A percentile compares a stretch with the other conserved stretches of the same genome.
phyloP scores from a whole-genome alignment of 257 asterid genomes.

The Knoxia roxburghii region DNA sequence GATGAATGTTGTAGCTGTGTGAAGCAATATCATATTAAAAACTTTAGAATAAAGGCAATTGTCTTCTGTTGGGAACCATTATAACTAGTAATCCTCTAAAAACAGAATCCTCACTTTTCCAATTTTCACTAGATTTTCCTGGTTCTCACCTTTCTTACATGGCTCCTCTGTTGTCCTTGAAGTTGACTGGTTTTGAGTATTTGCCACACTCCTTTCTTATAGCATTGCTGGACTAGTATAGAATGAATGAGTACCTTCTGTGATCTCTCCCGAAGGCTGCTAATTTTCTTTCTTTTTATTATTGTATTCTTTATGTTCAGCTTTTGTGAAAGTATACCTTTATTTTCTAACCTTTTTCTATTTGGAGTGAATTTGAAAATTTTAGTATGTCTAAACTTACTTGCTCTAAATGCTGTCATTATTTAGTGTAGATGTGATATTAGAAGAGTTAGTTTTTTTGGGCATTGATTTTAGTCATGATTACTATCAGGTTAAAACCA shows the following conservation, averaged over 20 bases:
- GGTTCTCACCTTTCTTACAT: background rate
- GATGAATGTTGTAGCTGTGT: background rate
- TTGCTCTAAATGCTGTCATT: background rate
- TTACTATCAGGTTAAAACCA: slow-evolving; percentile 62
- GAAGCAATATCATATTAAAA: background rate
- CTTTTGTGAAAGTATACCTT: background rate
- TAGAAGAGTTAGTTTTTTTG: background rate
- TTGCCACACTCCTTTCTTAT: background rate
- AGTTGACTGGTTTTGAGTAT: background rate
- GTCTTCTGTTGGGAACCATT: background rate
- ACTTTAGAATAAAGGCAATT: background rate
- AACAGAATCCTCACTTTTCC: background rate
- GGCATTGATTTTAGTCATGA: slow-evolving; percentile 9
- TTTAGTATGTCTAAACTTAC: background rate
- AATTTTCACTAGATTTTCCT: background rate
- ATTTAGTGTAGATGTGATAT: background rate
- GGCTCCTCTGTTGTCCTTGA: background rate
- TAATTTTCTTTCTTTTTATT: background rate
- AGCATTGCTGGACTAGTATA: background rate
- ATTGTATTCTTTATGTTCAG: background rate
- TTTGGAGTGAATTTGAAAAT: background rate
- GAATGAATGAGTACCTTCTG: background rate
- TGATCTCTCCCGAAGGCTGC: background rate
- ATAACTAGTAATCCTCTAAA: background rate
- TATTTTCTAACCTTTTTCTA: background rate